Conservation (phyloP, 352 stramenopile genomes). For the Phytophthora macrochlamydospora region DNA sequence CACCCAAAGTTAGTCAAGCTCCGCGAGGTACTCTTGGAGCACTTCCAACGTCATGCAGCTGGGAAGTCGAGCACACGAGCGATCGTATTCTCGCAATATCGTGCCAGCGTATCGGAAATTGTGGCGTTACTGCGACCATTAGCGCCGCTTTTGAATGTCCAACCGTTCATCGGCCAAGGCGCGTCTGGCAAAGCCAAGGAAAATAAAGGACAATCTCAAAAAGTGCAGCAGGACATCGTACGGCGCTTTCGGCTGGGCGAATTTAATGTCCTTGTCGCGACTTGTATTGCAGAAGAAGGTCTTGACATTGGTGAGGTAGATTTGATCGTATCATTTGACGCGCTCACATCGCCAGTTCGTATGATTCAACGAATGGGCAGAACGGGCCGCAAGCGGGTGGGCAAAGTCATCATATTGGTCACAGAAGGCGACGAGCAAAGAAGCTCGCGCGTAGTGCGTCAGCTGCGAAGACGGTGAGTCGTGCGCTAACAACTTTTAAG, state of each 20-base stretch:
- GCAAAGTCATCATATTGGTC: conserved; percentile 88
- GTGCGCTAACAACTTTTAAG: conserved; percentile 89
- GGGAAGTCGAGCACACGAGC: conserved; percentile 88
- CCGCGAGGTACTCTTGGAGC: conserved; percentile 85
- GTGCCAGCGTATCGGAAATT: conserved; percentile 95
- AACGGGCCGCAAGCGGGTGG: conserved; percentile 96
- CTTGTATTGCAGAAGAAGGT: conserved; percentile 96
- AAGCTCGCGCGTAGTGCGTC: conserved; percentile 82
- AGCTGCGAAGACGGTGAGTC: conserved; percentile 80
- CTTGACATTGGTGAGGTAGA: conserved; percentile 96
- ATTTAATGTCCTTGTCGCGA: conserved; percentile 95
- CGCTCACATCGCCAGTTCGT: conserved; percentile 94
- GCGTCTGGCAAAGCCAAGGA: conserved; percentile 82
- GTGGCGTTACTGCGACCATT: conserved; percentile 75
- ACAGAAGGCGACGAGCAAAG: conserved; percentile 90
- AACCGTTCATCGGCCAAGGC: conserved; percentile 95
- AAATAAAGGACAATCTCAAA: conserved; percentile 93
- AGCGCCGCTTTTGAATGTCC: conserved; percentile 82
- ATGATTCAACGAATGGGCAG: conserved; percentile 96
- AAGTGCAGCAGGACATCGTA: conserved; percentile 96
- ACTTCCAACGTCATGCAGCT: conserved; percentile 77
- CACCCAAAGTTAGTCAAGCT: conserved; percentile 93
- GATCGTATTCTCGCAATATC: conserved; percentile 98
- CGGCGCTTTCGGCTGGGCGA: conserved; percentile 83
- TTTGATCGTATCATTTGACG: conserved; percentile 94